Conservation (phyloP, 129 eudicot species). For the Flaveria trinervia region DNA sequence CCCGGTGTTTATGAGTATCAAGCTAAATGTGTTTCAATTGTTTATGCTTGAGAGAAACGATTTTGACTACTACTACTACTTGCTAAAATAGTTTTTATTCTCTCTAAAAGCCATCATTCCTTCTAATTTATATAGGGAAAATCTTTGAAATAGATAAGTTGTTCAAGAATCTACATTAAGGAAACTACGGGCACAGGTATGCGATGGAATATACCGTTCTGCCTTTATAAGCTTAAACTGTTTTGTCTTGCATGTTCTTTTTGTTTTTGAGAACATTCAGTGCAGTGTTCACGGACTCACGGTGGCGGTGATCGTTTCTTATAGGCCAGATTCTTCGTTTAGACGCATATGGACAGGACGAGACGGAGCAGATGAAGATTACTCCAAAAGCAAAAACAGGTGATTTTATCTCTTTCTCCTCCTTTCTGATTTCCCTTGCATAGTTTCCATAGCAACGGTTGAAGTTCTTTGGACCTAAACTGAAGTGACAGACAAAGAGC, state of each 20-base stretch:
- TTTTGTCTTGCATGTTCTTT: constrained; percentile 11
- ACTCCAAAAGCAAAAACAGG: no score
- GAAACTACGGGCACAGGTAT: constrained; percentile 87
- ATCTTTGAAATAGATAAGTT: constrained; percentile 93
- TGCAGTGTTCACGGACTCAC: no score
- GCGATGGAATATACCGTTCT: background rate
- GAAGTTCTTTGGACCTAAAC: no score
- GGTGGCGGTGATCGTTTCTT: no score
- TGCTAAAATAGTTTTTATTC: background rate
- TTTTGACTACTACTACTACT: background rate
- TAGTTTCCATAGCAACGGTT: no score
- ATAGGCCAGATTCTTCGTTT: no score
- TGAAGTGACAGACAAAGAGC: no score
- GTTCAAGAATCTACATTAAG: constrained; percentile 83
- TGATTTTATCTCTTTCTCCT: no score
- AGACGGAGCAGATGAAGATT: no score
- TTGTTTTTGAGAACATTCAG: constrained; percentile 12
- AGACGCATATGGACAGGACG: no score
- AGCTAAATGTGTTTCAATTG: background rate
- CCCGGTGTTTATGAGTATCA: background rate
- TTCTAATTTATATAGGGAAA: constrained; percentile 48
- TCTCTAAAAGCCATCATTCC: constrained; percentile 7
- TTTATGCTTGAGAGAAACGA: background rate
- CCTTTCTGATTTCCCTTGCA: no score
- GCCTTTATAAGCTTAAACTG: background rate